Evolutionary conservation across 306 rosid genomes (phyloP), one percentile per base, ranked within the genome.

Genomic region (Hippophae tibetana): DNA sequence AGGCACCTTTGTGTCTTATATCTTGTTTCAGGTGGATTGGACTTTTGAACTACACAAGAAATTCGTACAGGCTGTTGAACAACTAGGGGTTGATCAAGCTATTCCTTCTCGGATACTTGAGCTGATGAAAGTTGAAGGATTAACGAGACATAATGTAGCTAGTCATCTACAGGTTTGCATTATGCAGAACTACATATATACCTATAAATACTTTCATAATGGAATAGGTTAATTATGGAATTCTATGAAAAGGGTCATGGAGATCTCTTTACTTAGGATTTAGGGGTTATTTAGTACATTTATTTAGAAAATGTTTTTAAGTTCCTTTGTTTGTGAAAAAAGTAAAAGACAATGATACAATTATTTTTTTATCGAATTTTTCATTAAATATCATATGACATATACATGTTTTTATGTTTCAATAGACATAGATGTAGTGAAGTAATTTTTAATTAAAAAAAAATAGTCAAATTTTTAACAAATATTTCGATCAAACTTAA

Each of bases 81-180:
- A 93, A 66, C 76, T 93, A 52, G 99, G 99, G 6, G 74, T 93
- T 51, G 95, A 89, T 79, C 97, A 93, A 73, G 99, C 97, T 67
- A 93, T 93, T 82, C 99, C 99, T 10, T 93, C 99, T 75, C 83
- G 99, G 67, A 89, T 93, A 76, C 83, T 93, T 40, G 99, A 86
- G 75, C 67, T 93, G 27, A 93, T 93, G 99, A 86, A 89, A 70
- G 83, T 87, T 60, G 90, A 86, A 47, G 94, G 90, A 31, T 81
- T 93, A 83, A 93, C 97, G 3, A 84, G 99, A 85, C 97, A 93
- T 74, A 93, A 93, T 53, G 90, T 93, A 41, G 99, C 99, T 41
- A 93, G 99, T 70, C 99, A 93, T 76, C 99, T 93, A 60, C 99
- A 93, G 99, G 99, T 88, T 59, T 44, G 74, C 72, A 38, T 40